These are phyloP conservation scores for Lentinula aciculospora DNA, from an alignment of 768 basidiomycete genomes.

Conservation along the genomic window DNA sequence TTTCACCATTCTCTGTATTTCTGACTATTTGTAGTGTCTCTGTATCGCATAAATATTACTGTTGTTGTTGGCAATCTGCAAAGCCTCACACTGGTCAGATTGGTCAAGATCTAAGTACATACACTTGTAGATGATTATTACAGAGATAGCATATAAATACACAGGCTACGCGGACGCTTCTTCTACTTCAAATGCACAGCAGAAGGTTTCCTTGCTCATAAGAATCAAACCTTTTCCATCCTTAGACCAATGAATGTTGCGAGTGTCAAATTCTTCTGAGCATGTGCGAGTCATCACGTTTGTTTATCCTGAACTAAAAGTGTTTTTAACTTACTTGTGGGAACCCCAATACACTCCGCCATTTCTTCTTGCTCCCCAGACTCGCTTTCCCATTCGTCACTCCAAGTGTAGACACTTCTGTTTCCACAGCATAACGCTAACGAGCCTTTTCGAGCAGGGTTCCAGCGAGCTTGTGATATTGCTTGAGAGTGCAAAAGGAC, in stretches of 20 bases:
- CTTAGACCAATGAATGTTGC: constrained; percentile 73
- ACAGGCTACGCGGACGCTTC: no score
- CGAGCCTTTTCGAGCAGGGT: constrained; percentile 72
- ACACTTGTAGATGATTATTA: no score
- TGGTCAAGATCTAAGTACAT: no score
- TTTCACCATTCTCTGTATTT: not conserved
- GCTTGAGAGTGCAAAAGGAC: constrained; percentile 63
- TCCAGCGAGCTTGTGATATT: constrained; percentile 72
- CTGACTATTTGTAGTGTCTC: not conserved
- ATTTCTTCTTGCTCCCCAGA: constrained; percentile 62
- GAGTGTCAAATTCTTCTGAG: constrained; percentile 46
- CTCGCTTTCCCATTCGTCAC: constrained; percentile 72
- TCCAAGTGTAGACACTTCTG: constrained; percentile 72
- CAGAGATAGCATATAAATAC: no score
- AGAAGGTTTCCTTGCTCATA: constrained; percentile 74
- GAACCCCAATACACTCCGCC: constrained; percentile 88
- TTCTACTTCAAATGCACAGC: constrained; percentile 80
- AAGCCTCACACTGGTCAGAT: no score
- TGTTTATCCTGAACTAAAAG: constrained; percentile 8
- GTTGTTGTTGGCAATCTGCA: no score
- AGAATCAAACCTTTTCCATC: constrained; percentile 81
- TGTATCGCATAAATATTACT: not conserved
- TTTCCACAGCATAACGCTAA: constrained; percentile 63
- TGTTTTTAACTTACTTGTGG: constrained; percentile 59
- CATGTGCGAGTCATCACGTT: constrained; percentile 7